Conservation (phyloP, 2,329 filamentous ascomycete species). For the Cladosporium sp. region DNA sequence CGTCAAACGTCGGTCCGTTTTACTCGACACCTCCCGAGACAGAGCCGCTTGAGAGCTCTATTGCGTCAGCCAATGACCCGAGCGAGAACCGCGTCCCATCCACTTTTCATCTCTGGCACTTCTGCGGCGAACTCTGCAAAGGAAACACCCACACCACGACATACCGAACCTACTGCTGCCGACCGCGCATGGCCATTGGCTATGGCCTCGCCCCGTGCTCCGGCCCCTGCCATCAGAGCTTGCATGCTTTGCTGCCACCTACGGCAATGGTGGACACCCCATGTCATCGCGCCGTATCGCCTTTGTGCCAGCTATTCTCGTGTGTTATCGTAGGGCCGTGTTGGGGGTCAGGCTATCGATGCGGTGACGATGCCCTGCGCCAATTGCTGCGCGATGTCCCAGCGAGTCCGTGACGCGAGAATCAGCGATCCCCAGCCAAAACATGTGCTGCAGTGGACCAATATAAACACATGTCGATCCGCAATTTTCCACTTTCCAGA, state of each 20-base stretch:
- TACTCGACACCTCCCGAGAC: neutral
- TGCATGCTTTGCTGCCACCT: neutral
- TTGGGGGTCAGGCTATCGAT: neutral
- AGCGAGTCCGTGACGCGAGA: slow-evolving; percentile 4
- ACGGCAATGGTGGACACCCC: slow-evolving; percentile 1
- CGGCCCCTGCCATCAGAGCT: neutral
- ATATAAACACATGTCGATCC: slow-evolving; percentile 12
- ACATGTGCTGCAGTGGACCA: neutral
- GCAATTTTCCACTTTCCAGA: slow-evolving; percentile 4
- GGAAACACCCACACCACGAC: neutral
- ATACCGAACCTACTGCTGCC: neutral
- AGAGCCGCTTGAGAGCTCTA: slow-evolving; percentile 1
- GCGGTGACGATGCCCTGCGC: slow-evolving; percentile 9
- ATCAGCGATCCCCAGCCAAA: neutral
- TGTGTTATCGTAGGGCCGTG: slow-evolving; percentile 11
- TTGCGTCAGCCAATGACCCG: slow-evolving; percentile 2
- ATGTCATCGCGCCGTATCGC: slow-evolving; percentile 11
- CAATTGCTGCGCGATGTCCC: slow-evolving; percentile 2
- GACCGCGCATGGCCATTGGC: neutral
- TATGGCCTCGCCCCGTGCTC: neutral
- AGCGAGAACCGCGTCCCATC: neutral
- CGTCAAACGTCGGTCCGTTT: neutral
- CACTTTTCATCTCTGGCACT: slow-evolving; percentile 9
- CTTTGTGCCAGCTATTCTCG: slow-evolving; percentile 6
- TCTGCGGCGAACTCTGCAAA: slow-evolving; percentile 14